A percentile compares a stretch with the other conserved stretches of the same genome.
Conservation (phyloP, 306 rosid genomes). For the Trifolium fragiferum region DNA sequence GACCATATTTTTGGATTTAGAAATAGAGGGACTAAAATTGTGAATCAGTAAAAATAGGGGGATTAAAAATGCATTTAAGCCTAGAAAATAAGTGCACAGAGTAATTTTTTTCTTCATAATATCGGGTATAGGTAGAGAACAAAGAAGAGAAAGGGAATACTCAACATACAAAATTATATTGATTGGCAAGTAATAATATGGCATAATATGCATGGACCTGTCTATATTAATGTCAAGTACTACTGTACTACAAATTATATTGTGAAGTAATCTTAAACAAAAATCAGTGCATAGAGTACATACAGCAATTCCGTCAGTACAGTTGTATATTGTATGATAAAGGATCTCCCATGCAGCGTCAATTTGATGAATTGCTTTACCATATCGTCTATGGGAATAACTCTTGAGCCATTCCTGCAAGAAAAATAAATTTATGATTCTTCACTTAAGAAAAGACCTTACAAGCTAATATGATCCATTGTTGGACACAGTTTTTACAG, state of each 20-base stretch:
- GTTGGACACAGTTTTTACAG: not conserved
- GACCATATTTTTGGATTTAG: too few relatives aligned
- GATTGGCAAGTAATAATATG: not conserved
- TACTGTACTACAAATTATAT: not conserved
- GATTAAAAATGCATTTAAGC: too few relatives aligned
- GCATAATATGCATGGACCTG: not conserved
- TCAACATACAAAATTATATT: too few relatives aligned
- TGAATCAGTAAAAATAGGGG: too few relatives aligned
- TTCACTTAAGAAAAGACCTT: not conserved
- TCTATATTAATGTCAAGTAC: not conserved
- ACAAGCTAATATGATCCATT: not conserved
- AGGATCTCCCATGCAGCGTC: slow-evolving; percentile 94
- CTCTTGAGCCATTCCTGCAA: slow-evolving; percentile 82
- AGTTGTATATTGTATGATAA: slow-evolving; percentile 85
- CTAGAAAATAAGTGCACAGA: too few relatives aligned
- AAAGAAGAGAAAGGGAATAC: too few relatives aligned
- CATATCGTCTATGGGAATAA: slow-evolving; percentile 82
- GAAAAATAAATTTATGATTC: slow-evolving; percentile 8
- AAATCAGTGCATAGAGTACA: slow-evolving; percentile 40
- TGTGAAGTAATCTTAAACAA: slow-evolving; percentile 9
- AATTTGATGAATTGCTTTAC: slow-evolving; percentile 67
- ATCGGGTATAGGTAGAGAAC: too few relatives aligned
- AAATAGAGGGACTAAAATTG: too few relatives aligned
- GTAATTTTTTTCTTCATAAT: too few relatives aligned
- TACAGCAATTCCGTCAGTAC: slow-evolving; percentile 90